These are phyloP conservation scores for Chamaecyparis obtusa DNA, from an alignment of 75 land plant species.

Conservation along the genomic window DNA sequence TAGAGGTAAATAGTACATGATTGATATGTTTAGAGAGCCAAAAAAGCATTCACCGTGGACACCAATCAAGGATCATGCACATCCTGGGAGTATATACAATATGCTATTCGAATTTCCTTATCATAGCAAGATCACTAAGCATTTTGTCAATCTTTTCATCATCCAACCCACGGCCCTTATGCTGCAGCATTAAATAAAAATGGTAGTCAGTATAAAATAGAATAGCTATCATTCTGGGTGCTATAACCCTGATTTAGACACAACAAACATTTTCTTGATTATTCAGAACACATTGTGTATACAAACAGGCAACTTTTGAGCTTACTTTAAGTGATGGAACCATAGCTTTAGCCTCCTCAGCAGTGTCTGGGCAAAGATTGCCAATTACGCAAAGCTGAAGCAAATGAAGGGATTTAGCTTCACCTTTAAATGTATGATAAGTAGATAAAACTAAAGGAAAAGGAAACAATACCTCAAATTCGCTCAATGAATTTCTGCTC, in stretches of 20 bases:
- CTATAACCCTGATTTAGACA: neutral
- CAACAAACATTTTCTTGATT: neutral
- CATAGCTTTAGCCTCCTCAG: slow-evolving; percentile 91
- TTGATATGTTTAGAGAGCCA: neutral
- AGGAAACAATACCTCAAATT: slow-evolving; percentile 71
- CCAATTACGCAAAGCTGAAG: slow-evolving; percentile 91
- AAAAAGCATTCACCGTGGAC: neutral
- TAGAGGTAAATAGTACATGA: neutral
- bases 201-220: neutral
- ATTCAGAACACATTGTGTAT: neutral
- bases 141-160: slow-evolving; percentile 84
- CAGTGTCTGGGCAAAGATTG: slow-evolving; percentile 90
- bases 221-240: neutral
- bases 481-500: slow-evolving; percentile 71
- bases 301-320: neutral
- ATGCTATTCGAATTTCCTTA: slow-evolving; percentile 55
- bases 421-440: neutral
- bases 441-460: neutral
- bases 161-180: slow-evolving; percentile 61
- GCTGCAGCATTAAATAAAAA: slow-evolving; percentile 38
- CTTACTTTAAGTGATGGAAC: slow-evolving; percentile 87
- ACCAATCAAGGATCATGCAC: neutral
- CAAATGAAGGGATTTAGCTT: neutral
- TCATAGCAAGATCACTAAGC: slow-evolving; percentile 74
- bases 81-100: neutral